These are phyloP conservation scores for Botrytis cinerea DNA, from an alignment of 2,329 filamentous ascomycete genomes.

Conservation along the genomic window DNA sequence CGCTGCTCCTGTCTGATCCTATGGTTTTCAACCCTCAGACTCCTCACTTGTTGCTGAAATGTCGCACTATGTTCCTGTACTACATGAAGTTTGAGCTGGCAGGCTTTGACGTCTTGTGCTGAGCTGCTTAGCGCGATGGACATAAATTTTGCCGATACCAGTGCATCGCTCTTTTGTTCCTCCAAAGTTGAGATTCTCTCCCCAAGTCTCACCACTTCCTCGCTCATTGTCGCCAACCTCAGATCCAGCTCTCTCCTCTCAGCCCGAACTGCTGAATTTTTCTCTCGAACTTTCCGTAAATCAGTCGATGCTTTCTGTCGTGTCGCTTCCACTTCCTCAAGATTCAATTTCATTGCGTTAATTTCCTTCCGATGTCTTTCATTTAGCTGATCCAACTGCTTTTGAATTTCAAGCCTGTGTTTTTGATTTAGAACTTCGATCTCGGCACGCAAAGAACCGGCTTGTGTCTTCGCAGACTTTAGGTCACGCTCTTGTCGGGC, in stretches of 20 bases:
- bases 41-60: neutral
- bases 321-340: neutral
- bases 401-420: neutral
- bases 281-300: neutral
- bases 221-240: neutral
- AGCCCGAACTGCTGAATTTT: neutral
- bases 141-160: neutral
- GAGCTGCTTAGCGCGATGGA: neutral
- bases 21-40: neutral
- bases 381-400: neutral
- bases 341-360: neutral
- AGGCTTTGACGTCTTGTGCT: neutral
- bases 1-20: neutral
- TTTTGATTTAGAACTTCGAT: neutral
- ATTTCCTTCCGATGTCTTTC: neutral
- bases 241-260: neutral
- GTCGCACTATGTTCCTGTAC: too few relatives aligned
- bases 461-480: neutral
- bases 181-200: neutral
- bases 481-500: neutral
- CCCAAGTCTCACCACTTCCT: neutral
- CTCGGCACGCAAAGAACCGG: neutral
- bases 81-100: neutral
- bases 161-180: neutral
- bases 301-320: neutral